Evolutionary conservation across 2,329 filamentous ascomycete species (phyloP), one percentile per base, ranked within the genome.

Genomic region (Xylariaceae sp.): DNA sequence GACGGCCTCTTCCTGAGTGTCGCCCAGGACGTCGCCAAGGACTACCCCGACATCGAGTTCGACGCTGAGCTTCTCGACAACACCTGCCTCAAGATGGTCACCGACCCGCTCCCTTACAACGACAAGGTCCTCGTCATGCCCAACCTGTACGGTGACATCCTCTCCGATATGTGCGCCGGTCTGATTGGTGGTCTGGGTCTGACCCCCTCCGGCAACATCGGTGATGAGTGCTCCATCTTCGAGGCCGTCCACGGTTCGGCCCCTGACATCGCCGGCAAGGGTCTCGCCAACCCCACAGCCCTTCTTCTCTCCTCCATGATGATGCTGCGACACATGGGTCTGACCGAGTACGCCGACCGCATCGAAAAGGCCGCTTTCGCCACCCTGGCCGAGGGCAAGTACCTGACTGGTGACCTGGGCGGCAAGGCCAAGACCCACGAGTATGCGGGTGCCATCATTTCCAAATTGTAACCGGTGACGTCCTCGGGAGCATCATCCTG

Each of bases 91-190:
- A 97, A 96, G 84, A 96, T 97, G 82, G 90, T 95, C 63, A 96
- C 91, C 64, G 93, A 99, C 78, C 94, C 94, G 48, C 78, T 86
- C 48, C 93, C 93, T 53, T 99, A 97, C 84, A 96, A 96, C 80
- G 93, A 97, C 84, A 97, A 97, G 84, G 92, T 99, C 54, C 86
- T 99, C 52, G 94, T 99, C 75, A 88, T 88, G 85, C 94, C 94
- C 74, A 99, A 99, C 83, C 82, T 97, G 67, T 99, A 97, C 81
- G 94, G 94, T 75, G 94, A 97, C 78, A 99, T 99, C 82, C 84
- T 99, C 62, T 97, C 93, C 69, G 94, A 99, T 75, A 96, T 97
- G 90, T 97, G 94, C 80, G 94, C 94, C 67, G 94, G 94, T 78
- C 83, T 99, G 64, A 97, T 99, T 68, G 94, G 94, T 72, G 94